Evolutionary conservation across 1,139 yeast species (phyloP).

Genomic region (Hemisphaericaspora subhashii): DNA sequence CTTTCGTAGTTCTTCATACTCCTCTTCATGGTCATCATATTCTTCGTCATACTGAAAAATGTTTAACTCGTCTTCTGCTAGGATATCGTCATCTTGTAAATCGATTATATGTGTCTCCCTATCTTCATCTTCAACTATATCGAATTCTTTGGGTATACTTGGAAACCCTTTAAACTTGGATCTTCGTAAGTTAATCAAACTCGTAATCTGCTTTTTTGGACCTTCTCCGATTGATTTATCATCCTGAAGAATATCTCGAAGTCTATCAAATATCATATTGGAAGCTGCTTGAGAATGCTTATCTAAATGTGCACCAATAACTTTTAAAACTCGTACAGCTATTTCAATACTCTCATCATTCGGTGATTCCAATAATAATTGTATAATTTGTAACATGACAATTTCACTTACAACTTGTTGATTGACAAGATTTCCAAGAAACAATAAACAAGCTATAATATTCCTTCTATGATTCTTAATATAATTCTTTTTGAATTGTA

Average conservation of each 20-base stretch:
- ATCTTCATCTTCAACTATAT: conserved; percentile 67
- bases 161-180: conserved; percentile 47
- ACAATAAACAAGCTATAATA: conserved; percentile 44
- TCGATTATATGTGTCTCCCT: conserved; percentile 58
- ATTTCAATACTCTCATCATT: conserved; percentile 43
- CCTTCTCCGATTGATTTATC: conserved; percentile 40
- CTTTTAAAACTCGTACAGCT: conserved; percentile 24
- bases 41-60: conserved; percentile 53
- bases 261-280: conserved; percentile 58
- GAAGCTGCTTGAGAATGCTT: conserved; percentile 25
- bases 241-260: conserved; percentile 62
- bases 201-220: conserved; percentile 52
- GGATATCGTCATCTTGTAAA: conserved; percentile 44
- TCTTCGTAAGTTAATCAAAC: conserved; percentile 52
- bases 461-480: conserved; percentile 44
- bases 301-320: conserved; percentile 25
- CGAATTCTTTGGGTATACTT: conserved; percentile 44
- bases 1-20: conserved; percentile 22
- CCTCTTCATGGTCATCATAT: conserved; percentile 51
- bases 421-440: conserved; percentile 65
- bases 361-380: conserved; percentile 54
- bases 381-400: conserved; percentile 61
- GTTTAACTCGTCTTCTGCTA: conserved; percentile 50
- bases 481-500: conserved; percentile 60
- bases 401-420: conserved; percentile 67